Conservation (phyloP, 1,139 yeast species). For the Candida albicans region DNA sequence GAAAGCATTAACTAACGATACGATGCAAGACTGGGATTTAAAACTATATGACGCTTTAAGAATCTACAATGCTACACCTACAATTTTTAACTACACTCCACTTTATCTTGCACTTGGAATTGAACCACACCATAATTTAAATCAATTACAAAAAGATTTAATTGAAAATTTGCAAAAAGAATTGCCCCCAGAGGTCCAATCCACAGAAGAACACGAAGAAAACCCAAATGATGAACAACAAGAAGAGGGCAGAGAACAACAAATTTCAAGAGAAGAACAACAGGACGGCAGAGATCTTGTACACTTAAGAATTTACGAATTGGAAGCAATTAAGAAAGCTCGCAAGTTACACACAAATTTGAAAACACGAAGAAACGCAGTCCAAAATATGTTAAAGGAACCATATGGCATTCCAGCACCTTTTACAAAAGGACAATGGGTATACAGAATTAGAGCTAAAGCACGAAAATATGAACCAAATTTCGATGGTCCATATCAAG, state of each 20-base stretch:
- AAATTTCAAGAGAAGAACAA: no score
- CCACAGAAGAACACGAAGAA: not conserved
- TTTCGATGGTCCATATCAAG: no score
- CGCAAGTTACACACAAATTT: not conserved
- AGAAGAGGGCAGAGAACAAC: not conserved
- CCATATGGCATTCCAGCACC: no score
- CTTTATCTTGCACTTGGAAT: not conserved
- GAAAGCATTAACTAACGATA: not conserved
- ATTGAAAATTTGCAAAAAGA: no score
- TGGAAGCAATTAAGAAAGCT: not conserved
- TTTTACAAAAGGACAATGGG: no score
- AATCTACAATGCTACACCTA: not conserved
- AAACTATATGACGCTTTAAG: not conserved
- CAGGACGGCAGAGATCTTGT: not conserved
- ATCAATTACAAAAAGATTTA: no score
- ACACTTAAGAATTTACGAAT: not conserved
- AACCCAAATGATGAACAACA: not conserved
- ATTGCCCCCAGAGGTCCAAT: not conserved
- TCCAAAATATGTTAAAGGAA: no score
- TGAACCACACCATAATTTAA: not conserved
- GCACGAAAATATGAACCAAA: no score
- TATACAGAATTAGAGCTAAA: no score
- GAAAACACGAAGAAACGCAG: not conserved
- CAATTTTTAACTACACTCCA: not conserved
- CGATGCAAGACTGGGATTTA: not conserved